phyloP scores from a whole-genome alignment of 495 filamentous ascomycete genomes.

The Massariosphaeria phaeospora region DNA sequence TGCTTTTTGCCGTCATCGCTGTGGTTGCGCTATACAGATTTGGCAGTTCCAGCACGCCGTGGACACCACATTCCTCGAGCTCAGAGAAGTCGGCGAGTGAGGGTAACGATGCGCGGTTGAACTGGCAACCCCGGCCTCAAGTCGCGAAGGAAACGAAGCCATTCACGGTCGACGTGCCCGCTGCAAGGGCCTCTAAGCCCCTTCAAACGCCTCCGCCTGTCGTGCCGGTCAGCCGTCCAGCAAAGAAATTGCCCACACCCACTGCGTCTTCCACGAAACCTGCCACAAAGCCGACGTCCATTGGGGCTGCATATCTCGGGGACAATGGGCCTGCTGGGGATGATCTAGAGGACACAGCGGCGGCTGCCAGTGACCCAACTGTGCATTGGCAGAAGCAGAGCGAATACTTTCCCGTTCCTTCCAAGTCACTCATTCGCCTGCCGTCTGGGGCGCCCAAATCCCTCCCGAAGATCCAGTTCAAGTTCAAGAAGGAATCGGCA shows the following conservation, averaged over 20 bases:
- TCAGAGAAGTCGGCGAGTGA: constrained; percentile 35
- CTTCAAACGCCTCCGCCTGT: constrained; percentile 18
- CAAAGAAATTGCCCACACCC: constrained; percentile 4
- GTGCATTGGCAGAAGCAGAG: constrained; percentile 66
- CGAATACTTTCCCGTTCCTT: constrained; percentile 69
- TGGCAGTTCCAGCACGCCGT: constrained; percentile 30
- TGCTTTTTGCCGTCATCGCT: constrained; percentile 63
- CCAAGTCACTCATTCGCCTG: constrained; percentile 47
- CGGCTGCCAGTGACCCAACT: constrained; percentile 34
- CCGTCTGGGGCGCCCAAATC: constrained; percentile 63
- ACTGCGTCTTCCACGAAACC: too few relatives aligned
- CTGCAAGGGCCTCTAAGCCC: constrained; percentile 4
- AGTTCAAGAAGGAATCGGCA: constrained; percentile 59
- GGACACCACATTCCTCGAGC: not conserved
- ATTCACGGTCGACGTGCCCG: constrained; percentile 18
- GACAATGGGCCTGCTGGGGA: constrained; percentile 26
- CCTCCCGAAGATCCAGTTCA: constrained; percentile 72
- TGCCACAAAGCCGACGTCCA: constrained; percentile 10
- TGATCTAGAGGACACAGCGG: constrained; percentile 42
- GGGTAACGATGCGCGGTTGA: constrained; percentile 32
- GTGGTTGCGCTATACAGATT: constrained; percentile 65
- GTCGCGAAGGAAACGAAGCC: constrained; percentile 27
- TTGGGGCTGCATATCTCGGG: not conserved
- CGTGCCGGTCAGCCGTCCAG: constrained; percentile 13
- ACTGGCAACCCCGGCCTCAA: constrained; percentile 18